Conservation (phyloP, 2,329 filamentous ascomycete genomes). For the Botrytis elliptica region DNA sequence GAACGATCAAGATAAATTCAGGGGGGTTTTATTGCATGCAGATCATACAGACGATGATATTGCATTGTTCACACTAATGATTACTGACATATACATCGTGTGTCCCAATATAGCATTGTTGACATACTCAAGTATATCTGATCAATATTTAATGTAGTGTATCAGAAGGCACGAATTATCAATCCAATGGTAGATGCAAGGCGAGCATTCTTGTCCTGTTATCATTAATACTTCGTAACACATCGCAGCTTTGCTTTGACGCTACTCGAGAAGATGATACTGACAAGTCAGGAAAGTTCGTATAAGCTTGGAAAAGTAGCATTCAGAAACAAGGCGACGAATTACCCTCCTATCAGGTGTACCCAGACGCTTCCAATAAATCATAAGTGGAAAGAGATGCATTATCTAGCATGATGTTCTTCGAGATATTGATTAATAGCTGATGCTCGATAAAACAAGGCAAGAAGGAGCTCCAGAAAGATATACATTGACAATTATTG, state of each 20-base stretch:
- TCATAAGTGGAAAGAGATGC: constrained; percentile 3
- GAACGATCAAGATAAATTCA: neutral
- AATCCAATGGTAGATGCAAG: neutral
- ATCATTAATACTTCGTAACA: neutral
- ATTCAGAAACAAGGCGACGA: neutral
- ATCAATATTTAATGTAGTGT: neutral
- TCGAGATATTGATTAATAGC: constrained; percentile 5
- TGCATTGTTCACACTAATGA: neutral
- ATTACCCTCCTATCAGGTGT: neutral
- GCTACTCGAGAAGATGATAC: neutral
- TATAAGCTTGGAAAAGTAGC: neutral
- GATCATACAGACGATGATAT: neutral
- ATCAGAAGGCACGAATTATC: neutral
- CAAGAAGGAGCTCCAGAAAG: neutral
- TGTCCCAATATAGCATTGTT: neutral
- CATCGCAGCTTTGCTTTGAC: neutral
- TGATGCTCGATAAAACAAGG: constrained; percentile 4
- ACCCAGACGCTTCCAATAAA: neutral
- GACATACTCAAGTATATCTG: neutral
- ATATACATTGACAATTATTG: neutral
- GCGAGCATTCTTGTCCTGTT: neutral
- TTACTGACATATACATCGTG: neutral
- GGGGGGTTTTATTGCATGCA: constrained; percentile 2
- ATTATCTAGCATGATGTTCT: constrained; percentile 8
- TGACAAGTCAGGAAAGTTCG: neutral